Evolutionary conservation across 148 eudicot genomes (phyloP), one percentile per base, ranked within the genome.

Genomic region (Polygonum aviculare): DNA sequence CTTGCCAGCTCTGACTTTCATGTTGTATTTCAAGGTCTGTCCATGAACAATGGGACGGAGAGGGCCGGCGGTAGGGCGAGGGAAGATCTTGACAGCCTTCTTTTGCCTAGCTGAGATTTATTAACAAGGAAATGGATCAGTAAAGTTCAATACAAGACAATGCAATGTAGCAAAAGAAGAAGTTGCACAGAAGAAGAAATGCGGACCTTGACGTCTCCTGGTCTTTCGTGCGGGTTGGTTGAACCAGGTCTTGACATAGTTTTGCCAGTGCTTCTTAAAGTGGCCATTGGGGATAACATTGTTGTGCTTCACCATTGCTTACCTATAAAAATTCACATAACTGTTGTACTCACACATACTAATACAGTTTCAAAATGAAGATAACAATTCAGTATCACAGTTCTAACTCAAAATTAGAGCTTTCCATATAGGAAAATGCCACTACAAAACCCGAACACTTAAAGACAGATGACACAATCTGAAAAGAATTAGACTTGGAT

Each of bases 231-330:
- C 88, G 5, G 90, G 90, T 74, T 87, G 90, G 78, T 87, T 85
- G 76, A 87, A 87, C 90, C 90, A 87, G 18, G 90, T 87, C 77
- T 63, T 87, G 51, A 87, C 88, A 73, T 87, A 87, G 84, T 85
- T 87, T 72, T 87, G 90, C 90, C 90, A 87, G 73, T 87, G 90
- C 87, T 87, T 87, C 82, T 77, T 87, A 79, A 87, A 87, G 84
- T 87, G 90, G 26, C 85, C 85, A 80, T 79, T 87, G 5, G 90
- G 90, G 4, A 87, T 65, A 40, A 87, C 90, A 77, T 87, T 87
- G 72, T 87, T 87, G 77, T 87, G 90, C 85, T 85, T 87, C 62
- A 82, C 84, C 86, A 85, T 85, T 41, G 69, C 77, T 85, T 79
- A 85, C 80, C 86, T 87, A 19, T 31, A 50, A 33, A 33, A 74